Base-by-base conservation (phyloP, 2,329 filamentous ascomycete species). In the Talaromyces piceae region DNA sequence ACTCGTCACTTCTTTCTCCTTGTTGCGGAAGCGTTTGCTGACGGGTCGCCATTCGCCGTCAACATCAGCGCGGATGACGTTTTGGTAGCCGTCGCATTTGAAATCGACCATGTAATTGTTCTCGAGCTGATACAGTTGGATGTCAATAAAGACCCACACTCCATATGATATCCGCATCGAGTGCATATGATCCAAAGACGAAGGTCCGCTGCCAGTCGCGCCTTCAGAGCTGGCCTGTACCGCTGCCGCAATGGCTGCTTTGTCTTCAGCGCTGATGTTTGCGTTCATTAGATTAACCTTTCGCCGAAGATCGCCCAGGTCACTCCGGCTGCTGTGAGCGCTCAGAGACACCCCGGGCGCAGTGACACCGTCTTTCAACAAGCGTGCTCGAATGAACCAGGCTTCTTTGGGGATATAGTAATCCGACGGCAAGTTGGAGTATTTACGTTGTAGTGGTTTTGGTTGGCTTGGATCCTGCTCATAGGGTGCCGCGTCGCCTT, bases 21-120 rank as follows among this genome's bases (percentile, higher is more conserved):
- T 89, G 47, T 90, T 74, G 56, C 66, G 69, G 54, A 71, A 67
- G 26, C 73, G 69, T 57, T 74, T 74, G 66, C 72, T 73, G 54
- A 75, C 68, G n/a, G 67, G 73, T 63, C 61, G 67, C 76, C 59
- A 80, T 60, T 62, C 80, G 2, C 61, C 59, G 8, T 70, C 68
- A 13, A 64, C 62, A 20, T 67, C 63, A 16, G 60, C 74, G 47
- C 86, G 74, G 58, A 85, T 82, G 45, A 91, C 85, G 50, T 93
- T 88, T 73, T 98, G 93, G 71, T 98, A 98, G 18, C 93, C 93
- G 12, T 93, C 91, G 67, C 91, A 97, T 67, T 96, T 97, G 77
- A 98, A 98, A 68, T 98, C 93, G 45, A 98, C 93, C 56, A 98
- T 84, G 69, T 91, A 97, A 58, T 93, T 91, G 50, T 88, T 86